Percentiles rank a stretch among this genome's conserved stretches.
These are phyloP conservation scores for Coprinopsis marcescibilis DNA, from an alignment of 768 basidiomycete genomes.

Conservation along the genomic window DNA sequence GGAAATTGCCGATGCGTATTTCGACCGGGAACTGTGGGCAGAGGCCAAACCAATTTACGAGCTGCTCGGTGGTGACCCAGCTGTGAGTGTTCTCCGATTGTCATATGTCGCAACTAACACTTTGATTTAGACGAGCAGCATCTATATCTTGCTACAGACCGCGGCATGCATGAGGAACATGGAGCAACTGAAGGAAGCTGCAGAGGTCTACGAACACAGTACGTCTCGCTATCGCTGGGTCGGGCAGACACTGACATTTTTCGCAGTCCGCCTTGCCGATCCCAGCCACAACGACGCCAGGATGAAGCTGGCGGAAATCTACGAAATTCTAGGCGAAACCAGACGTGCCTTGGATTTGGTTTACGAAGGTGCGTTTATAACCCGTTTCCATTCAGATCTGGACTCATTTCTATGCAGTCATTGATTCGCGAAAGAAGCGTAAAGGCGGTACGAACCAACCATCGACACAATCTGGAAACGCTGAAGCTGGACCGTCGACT, in stretches of 20 bases:
- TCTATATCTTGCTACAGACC: constrained; percentile 69
- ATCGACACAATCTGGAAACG: not conserved
- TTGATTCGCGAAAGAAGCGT: constrained; percentile 56
- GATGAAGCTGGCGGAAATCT: constrained; percentile 85
- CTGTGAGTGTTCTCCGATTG: constrained; percentile 37
- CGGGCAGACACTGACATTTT: not conserved
- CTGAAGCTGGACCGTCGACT: not conserved
- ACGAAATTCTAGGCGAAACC: constrained; percentile 78
- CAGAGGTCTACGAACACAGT: constrained; percentile 83
- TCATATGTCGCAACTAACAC: not conserved
- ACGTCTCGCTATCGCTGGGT: constrained; percentile 15
- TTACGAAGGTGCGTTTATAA: constrained; percentile 57
- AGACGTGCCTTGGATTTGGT: constrained; percentile 79
- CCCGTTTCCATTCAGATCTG: not conserved
- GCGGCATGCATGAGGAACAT: constrained; percentile 77
- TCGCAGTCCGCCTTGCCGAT: constrained; percentile 65
- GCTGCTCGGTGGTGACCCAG: constrained; percentile 65
- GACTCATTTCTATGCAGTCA: constrained; percentile 43
- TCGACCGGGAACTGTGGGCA: constrained; percentile 66
- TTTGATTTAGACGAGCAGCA: constrained; percentile 56
- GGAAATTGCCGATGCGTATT: constrained; percentile 84
- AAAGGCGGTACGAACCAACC: constrained; percentile 15
- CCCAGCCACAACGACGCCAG: constrained; percentile 77
- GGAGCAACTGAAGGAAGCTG: constrained; percentile 70
- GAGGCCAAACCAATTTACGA: constrained; percentile 81